A percentile compares a stretch with the other conserved stretches of the same genome.
Conservation (phyloP, 2,329 filamentous ascomycete species). For the Trichoderma atrobrunneum region DNA sequence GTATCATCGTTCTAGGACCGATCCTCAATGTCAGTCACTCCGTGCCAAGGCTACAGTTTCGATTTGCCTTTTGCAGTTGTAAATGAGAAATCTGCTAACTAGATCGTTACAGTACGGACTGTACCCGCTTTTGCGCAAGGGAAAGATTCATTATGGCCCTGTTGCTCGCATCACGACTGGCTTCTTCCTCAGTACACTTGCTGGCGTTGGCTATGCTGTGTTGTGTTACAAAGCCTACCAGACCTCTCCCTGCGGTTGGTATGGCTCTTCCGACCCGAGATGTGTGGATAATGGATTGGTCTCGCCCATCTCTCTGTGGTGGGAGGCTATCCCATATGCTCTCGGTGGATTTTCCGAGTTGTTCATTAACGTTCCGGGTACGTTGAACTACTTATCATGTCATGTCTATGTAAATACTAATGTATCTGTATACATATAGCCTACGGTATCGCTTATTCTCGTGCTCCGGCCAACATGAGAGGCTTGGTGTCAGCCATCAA, state of each 20-base stretch:
- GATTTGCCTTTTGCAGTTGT: not conserved
- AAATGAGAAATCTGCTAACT: not conserved
- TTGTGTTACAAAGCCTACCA: conserved; percentile 60
- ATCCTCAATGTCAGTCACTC: conserved; percentile 20
- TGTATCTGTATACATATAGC: not conserved
- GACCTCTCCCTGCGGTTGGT: conserved; percentile 45
- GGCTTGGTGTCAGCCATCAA: conserved; percentile 50
- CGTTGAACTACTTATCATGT: not conserved
- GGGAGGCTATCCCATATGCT: conserved; percentile 26
- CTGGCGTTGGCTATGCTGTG: conserved; percentile 55
- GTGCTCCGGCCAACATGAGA: conserved; percentile 50
- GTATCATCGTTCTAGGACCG: conserved; percentile 49
- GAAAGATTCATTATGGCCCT: conserved; percentile 54
- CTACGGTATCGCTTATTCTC: conserved; percentile 33
- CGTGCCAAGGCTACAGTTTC: not conserved
- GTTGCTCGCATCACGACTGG: conserved; percentile 57
- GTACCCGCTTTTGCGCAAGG: conserved; percentile 21
- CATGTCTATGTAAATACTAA: not conserved
- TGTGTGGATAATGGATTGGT: conserved; percentile 23
- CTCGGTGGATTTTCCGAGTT: conserved; percentile 22
- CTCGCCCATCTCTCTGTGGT: conserved; percentile 28
- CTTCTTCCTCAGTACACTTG: conserved; percentile 48
- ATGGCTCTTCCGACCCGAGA: conserved; percentile 24
- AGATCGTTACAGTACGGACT: not conserved
- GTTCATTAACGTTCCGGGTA: not conserved